Percentiles rank a stretch among this genome's conserved stretches.
phyloP scores from a whole-genome alignment of 495 filamentous ascomycete species.

The Cudoniella acicularis region DNA sequence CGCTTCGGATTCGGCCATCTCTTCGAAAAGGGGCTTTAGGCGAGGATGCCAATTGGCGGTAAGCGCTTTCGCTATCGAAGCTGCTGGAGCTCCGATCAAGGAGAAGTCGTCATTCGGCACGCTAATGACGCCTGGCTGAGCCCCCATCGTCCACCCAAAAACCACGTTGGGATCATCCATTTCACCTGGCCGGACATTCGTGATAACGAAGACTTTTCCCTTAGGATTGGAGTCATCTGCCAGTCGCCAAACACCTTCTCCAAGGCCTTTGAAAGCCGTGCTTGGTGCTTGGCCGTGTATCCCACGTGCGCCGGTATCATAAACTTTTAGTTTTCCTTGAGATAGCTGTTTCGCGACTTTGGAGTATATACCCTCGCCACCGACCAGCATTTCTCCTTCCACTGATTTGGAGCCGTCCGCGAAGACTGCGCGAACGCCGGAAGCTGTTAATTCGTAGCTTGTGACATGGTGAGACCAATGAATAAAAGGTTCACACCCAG shows the following conservation, averaged over 20 bases:
- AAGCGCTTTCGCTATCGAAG: slow-evolving; percentile 44
- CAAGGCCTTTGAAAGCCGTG: slow-evolving; percentile 48
- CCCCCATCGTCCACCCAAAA: slow-evolving; percentile 55
- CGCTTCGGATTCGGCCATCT: slow-evolving; percentile 46
- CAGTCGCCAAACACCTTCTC: slow-evolving; percentile 48
- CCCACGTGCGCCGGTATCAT: slow-evolving; percentile 49
- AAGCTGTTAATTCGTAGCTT: slow-evolving; percentile 41
- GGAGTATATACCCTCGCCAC: slow-evolving; percentile 51
- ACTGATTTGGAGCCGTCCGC: slow-evolving; percentile 46
- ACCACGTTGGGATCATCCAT: slow-evolving; percentile 48
- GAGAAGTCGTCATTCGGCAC: slow-evolving; percentile 48
- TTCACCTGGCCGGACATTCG: slow-evolving; percentile 50
- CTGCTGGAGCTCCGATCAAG: slow-evolving; percentile 45
- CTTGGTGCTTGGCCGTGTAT: slow-evolving; percentile 54
- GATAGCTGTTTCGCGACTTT: slow-evolving; percentile 48
- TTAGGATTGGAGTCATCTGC: slow-evolving; percentile 34
- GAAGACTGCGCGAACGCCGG: slow-evolving; percentile 43
- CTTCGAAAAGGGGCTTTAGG: slow-evolving; percentile 45
- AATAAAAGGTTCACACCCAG: slow-evolving; percentile 41
- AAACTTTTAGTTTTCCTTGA: slow-evolving; percentile 44
- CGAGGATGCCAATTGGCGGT: slow-evolving; percentile 45
- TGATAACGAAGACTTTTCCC: slow-evolving; percentile 45
- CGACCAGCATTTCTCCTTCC: slow-evolving; percentile 45
- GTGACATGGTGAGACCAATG: slow-evolving; percentile 44
- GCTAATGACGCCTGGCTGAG: slow-evolving; percentile 44